Evolutionary conservation across 1,284 basidiomycete genomes (phyloP), one percentile per base, ranked within the genome.

Genomic region (Heterobasidion parviporum): DNA sequence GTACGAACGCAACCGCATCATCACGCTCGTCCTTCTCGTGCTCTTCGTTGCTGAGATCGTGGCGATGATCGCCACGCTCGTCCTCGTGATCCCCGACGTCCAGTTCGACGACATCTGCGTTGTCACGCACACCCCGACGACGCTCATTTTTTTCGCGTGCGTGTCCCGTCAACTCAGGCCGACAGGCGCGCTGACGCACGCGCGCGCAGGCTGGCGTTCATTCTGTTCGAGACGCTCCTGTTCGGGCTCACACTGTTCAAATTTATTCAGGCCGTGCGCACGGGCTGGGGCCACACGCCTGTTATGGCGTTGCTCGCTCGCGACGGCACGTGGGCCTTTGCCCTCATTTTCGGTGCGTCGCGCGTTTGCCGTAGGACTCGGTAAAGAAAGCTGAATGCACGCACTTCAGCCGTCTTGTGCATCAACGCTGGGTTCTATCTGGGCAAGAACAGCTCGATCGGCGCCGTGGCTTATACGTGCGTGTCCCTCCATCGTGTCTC

Each of bases 201-300:
- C 16, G 41, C 14, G 41, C 18, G 46, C 44, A 74, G 73, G 41
- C 64, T 64, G 26, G 64, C 68, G 3, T 69, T 69, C 10, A 66
- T 74, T 32, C 56, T 64, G 8, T 74, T 69, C 50, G 72, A 75
- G 55, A 60, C 62, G 12, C 59, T 72, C 47, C 66, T 74, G 2
- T 73, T 75, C 56, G 56, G 50, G 6, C 58, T 74, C 33, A 72
- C 70, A 8, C 58, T 70, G 16, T 57, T 63, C 55, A 69, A 70
- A 53, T 70, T 72, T 52, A 38, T 67, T n/a, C 52, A 60, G 16
- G 64, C 67, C 8, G 53, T 63, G 20, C 64, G 65, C 26, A 59
- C 60, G 5, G 70, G 70, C 9, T 71, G 69, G 67, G 64, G 64
- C 8, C 60, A 65, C 45, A 64, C 64, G 2, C 63, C 64, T 10